phyloP scores from a whole-genome alignment of 2,329 filamentous ascomycete species.

The Exserohilum rostratum region DNA sequence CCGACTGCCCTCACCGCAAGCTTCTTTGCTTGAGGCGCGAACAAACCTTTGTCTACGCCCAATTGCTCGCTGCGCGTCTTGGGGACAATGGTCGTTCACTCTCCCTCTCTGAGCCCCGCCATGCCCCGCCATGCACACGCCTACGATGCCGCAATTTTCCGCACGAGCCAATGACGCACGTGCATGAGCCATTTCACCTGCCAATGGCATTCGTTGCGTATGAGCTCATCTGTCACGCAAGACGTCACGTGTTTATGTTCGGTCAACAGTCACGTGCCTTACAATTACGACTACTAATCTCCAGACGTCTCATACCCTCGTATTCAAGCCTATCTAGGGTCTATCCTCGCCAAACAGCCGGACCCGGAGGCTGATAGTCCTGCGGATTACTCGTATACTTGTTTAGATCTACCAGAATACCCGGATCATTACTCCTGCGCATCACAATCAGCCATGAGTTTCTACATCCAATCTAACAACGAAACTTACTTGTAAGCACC shows the following conservation, averaged over 20 bases:
- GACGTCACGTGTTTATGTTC: too few species aligned
- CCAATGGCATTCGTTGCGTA: too few species aligned
- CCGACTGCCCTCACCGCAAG: not conserved
- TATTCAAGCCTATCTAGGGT: too few species aligned
- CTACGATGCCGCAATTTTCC: conserved; percentile 20
- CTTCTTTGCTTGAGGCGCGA: not conserved
- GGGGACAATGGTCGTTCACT: not conserved
- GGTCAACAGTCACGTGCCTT: too few species aligned
- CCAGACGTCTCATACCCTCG: too few species aligned
- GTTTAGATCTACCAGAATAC: too few species aligned
- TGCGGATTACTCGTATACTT: not conserved
- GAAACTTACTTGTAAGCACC: not conserved
- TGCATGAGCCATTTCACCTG: not conserved
- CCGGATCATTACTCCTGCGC: too few species aligned
- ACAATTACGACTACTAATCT: too few species aligned
- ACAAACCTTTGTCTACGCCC: not conserved
- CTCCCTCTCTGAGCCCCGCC: conserved; percentile 19
- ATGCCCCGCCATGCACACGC: conserved; percentile 17
- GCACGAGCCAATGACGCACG: conserved; percentile 22
- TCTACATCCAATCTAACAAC: too few species aligned
- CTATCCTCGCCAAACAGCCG: too few species aligned
- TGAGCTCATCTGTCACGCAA: too few species aligned
- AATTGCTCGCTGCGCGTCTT: not conserved
- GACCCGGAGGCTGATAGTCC: not conserved
- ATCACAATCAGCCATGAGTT: not conserved